phyloP scores from a whole-genome alignment of 2,329 filamentous ascomycete genomes.

The Byssothecium circinans region DNA sequence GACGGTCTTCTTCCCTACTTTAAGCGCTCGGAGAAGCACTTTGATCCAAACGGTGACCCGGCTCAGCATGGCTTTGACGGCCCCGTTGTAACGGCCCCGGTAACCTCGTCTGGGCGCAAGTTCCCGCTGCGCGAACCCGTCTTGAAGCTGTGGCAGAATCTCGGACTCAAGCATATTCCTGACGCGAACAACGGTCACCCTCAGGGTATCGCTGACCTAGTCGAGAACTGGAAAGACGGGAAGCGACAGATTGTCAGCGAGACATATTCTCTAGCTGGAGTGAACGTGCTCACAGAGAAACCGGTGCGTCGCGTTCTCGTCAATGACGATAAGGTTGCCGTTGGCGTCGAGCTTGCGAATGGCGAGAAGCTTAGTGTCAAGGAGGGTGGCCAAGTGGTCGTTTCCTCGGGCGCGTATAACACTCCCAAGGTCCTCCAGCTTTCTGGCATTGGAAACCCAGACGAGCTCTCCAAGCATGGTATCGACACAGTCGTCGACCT shows the following conservation, averaged over 20 bases:
- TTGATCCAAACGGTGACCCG: constrained; percentile 19
- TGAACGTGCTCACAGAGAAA: constrained; percentile 17
- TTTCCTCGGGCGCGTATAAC: constrained; percentile 32
- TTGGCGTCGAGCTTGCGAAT: constrained; percentile 18
- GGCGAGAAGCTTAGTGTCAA: constrained; percentile 12
- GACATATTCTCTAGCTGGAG: constrained; percentile 14
- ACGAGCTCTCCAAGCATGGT: constrained; percentile 53
- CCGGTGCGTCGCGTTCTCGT: constrained; percentile 15
- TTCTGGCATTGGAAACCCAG: constrained; percentile 35
- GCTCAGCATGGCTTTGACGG: constrained; percentile 30
- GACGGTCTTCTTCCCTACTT: constrained; percentile 32
- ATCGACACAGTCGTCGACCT: constrained; percentile 59
- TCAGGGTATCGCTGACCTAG: constrained; percentile 24
- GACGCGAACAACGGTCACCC: constrained; percentile 24
- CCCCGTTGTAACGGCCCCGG: constrained; percentile 21
- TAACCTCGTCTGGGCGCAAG: constrained; percentile 19
- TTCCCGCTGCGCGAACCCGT: constrained; percentile 21
- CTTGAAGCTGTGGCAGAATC: constrained; percentile 16
- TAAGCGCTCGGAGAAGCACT: constrained; percentile 26
- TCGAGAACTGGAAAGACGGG: constrained; percentile 26
- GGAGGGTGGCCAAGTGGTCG: constrained; percentile 26
- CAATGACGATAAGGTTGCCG: constrained; percentile 12
- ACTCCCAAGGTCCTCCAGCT: constrained; percentile 34
- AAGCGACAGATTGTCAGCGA: constrained; percentile 23
- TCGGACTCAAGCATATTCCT: constrained; percentile 12